Conservation (phyloP, 805 yeast genomes). For the Barnettozyma sp. region DNA sequence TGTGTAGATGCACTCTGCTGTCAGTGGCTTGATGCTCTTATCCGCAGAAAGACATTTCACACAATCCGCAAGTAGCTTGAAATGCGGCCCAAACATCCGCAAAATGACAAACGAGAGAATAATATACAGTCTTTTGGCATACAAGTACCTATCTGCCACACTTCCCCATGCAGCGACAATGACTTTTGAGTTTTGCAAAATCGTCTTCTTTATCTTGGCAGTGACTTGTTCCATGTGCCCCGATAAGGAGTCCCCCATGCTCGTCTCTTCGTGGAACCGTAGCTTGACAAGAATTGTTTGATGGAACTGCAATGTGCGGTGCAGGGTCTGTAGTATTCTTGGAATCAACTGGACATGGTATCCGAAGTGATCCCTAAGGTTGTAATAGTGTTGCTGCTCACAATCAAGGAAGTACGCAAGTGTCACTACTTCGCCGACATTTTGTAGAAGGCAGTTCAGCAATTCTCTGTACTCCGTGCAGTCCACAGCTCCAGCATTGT, state of each 20-base stretch:
- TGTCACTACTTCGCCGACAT: constrained; percentile 2
- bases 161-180: constrained; percentile 5
- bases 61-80: background rate
- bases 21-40: background rate
- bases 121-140: constrained; percentile 9
- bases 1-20: background rate
- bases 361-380: constrained; percentile 9
- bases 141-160: constrained; percentile 4
- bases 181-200: constrained; percentile 8
- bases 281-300: constrained; percentile 6
- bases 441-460: background rate
- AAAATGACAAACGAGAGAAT: constrained; percentile 7
- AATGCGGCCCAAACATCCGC: background rate
- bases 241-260: background rate
- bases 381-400: constrained; percentile 5
- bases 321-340: constrained; percentile 7
- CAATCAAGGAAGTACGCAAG: constrained; percentile 6
- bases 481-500: background rate
- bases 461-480: background rate
- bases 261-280: background rate
- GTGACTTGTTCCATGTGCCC: background rate
- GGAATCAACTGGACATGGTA: constrained; percentile 6
- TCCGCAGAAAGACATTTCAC: background rate
- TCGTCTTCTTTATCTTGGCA: background rate
- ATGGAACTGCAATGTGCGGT: constrained; percentile 7